Base-by-base conservation (phyloP, 1,284 basidiomycete genomes). In the Ustilago lituana region DNA sequence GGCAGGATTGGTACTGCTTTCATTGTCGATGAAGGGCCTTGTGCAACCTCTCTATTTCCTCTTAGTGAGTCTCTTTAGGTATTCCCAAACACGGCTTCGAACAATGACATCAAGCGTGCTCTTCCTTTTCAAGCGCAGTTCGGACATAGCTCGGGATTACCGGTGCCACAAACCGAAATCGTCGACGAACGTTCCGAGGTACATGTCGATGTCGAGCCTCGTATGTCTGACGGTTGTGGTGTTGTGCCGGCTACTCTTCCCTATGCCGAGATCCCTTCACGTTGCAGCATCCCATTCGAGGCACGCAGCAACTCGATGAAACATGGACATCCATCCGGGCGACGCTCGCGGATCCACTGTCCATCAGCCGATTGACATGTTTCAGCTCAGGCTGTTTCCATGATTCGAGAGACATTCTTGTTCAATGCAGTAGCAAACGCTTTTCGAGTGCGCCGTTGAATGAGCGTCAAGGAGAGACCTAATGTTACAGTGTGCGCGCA, bases 401-500 rank as follows among this genome's bases (percentile, higher is more conserved):
- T 7, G 27, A 29, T 6, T 31, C 26, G 22, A 8, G 5, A 19
- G 29, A 20, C 27, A 11, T 19, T 31, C 7, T 19, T 26, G 24
- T 7, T 37, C 17, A 19, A 37, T 26, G 43, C 19, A 23, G 35
- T 12, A 29, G 12, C 27, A 29, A 6, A 29, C 7, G 27, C 27
- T 7, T 29, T 29, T 12, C 12, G 27, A 29, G 3, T 37, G 22
- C 17, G 41, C 22, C 23, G 32, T 35, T 14, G 27, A 27, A 29
- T 39, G 12, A 15, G 29, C 37, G 19, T 36, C 9, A 20, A 11
- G 24, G 17, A 32, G 12, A 20, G 27, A 46, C n/a, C 56, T 66
- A 65, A 9, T 59, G 40, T 54, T 54, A 65, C 62, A 64, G 45
- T 24, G 41, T n/a, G 35, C 22, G 40, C 8, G 7, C 35, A 56